Percentiles rank a stretch among this genome's conserved stretches.
Conservation (phyloP, 139 green algal species). For the Haematococcus lacustris region DNA sequence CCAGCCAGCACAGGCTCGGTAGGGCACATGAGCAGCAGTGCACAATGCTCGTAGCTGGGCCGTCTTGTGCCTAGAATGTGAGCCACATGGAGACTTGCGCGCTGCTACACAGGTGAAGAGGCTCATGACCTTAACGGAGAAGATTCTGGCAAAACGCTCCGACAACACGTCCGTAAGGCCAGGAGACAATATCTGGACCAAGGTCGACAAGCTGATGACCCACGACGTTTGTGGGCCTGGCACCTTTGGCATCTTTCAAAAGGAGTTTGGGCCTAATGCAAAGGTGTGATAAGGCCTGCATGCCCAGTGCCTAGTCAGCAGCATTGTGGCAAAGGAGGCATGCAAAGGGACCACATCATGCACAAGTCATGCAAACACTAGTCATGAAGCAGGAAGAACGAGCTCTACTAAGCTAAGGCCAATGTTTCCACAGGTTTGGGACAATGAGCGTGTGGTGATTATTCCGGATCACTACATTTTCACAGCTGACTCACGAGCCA, state of each 20-base stretch:
- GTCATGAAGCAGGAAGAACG: too few relatives aligned
- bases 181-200: slow-evolving; percentile 90
- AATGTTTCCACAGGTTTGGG: slow-evolving; percentile 89
- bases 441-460: slow-evolving; percentile 81
- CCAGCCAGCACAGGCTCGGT: too few relatives aligned
- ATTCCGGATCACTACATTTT: slow-evolving; percentile 99
- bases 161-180: slow-evolving; percentile 58
- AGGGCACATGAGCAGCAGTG: too few relatives aligned
- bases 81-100: too few relatives aligned
- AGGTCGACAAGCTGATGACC: slow-evolving; percentile 90
- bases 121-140: slow-evolving; percentile 92
- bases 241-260: slow-evolving; percentile 93
- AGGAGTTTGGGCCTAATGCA: slow-evolving; percentile 88
- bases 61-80: too few relatives aligned
- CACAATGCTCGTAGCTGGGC: too few relatives aligned
- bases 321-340: too few relatives aligned
- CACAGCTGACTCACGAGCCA: slow-evolving; percentile 81
- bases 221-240: slow-evolving; percentile 92
- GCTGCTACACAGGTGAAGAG: slow-evolving; percentile 66
- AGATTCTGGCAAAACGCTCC: slow-evolving; percentile 83
- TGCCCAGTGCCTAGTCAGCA: too few relatives aligned
- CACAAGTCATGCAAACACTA: too few relatives aligned
- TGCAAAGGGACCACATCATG: too few relatives aligned
- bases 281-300: too few relatives aligned
- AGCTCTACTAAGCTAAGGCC: too few relatives aligned